Conservation (phyloP, 257 asterid genomes). For the Primulina tabacum region DNA sequence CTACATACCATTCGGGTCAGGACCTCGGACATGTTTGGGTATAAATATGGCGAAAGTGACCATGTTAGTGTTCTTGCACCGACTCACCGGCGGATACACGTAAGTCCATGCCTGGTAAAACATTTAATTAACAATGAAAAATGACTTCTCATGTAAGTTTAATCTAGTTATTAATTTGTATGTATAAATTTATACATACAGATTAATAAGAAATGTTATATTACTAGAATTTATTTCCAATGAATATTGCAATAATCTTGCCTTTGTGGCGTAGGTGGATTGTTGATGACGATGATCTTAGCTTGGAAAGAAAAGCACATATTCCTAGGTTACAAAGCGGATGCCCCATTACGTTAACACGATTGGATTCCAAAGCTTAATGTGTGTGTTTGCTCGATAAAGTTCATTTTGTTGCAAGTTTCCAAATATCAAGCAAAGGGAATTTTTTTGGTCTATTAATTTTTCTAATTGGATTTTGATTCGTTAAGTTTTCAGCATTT, state of each 20-base stretch:
- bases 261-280: slow-evolving; percentile 40
- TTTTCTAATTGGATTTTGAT: too few species aligned
- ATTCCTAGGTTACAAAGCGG: slow-evolving; percentile 62
- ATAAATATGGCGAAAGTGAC: slow-evolving; percentile 61
- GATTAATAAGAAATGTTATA: too few species aligned
- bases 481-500: too few species aligned
- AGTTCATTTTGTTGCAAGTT: too few species aligned
- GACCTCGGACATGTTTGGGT: slow-evolving; percentile 65
- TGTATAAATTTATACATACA: neutral
- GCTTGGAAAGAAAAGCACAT: slow-evolving; percentile 48
- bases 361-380: slow-evolving; percentile 8
- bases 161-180: neutral
- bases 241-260: neutral
- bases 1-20: slow-evolving; percentile 62
- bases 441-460: too few species aligned
- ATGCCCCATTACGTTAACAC: slow-evolving; percentile 51
- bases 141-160: neutral
- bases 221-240: too few species aligned
- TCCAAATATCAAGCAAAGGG: too few species aligned
- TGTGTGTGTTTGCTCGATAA: too few species aligned
- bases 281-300: slow-evolving; percentile 52
- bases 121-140: neutral
- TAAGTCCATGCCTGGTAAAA: slow-evolving; percentile 16
- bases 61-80: slow-evolving; percentile 51
- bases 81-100: slow-evolving; percentile 53